phyloP scores from a whole-genome alignment of 2,329 filamentous ascomycete species.

The Penicillium sp. region DNA sequence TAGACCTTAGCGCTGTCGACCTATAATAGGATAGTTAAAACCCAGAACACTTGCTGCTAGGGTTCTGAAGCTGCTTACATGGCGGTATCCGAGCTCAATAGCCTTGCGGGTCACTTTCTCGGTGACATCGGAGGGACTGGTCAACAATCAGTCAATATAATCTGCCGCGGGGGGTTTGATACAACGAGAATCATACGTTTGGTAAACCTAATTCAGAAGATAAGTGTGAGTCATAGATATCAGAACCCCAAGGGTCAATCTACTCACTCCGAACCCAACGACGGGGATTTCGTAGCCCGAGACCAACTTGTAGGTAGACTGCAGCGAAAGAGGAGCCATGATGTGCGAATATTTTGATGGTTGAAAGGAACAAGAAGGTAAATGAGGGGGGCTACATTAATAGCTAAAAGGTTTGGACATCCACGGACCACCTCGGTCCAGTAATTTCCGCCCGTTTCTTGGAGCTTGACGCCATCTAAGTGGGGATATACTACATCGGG shows the following conservation, averaged over 20 bases:
- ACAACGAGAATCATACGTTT: slow-evolving; percentile 34
- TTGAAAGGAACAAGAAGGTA: neutral
- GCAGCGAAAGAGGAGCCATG: slow-evolving; percentile 32
- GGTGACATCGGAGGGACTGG: slow-evolving; percentile 56
- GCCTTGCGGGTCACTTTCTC: slow-evolving; percentile 59
- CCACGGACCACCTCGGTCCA: slow-evolving; percentile 16
- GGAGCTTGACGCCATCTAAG: slow-evolving; percentile 12
- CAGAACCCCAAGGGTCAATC: neutral
- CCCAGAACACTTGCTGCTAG: neutral
- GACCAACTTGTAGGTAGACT: slow-evolving; percentile 41
- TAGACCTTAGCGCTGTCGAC: slow-evolving; percentile 61
- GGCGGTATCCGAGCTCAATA: slow-evolving; percentile 57
- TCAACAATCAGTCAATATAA: neutral
- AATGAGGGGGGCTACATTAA: neutral
- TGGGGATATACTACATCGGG: slow-evolving; percentile 6
- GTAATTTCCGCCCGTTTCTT: slow-evolving; percentile 15
- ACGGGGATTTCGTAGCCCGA: slow-evolving; percentile 44
- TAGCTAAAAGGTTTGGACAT: neutral
- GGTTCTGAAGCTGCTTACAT: slow-evolving; percentile 42
- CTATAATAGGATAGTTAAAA: slow-evolving; percentile 27
- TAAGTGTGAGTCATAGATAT: slow-evolving; percentile 11
- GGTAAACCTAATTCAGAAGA: slow-evolving; percentile 35
- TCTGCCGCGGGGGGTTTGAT: neutral
- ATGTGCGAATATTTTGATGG: slow-evolving; percentile 5
- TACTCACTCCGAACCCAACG: slow-evolving; percentile 45